These are phyloP conservation scores for Plenodomus lindquistii DNA, from an alignment of 2,329 filamentous ascomycete genomes.

Conservation along the genomic window DNA sequence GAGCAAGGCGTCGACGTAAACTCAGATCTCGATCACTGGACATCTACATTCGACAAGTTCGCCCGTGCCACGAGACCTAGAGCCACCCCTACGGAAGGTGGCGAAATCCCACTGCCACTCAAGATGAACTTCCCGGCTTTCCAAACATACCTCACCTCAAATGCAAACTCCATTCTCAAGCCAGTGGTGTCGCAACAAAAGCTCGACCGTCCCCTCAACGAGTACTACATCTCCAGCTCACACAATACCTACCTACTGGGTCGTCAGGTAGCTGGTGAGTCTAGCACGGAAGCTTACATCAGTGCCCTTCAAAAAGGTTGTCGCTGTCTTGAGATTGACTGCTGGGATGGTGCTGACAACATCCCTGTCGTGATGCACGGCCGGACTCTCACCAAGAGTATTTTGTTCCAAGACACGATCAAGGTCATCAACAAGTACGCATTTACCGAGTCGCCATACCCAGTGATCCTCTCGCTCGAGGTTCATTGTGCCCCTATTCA, in stretches of 20 bases:
- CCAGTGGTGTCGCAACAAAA: constrained; percentile 63
- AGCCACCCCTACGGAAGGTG: constrained; percentile 48
- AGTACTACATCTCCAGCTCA: constrained; percentile 97
- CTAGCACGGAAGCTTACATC: constrained; percentile 95
- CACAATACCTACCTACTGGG: constrained; percentile 97
- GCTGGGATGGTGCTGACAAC: constrained; percentile 91
- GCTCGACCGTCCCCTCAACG: constrained; percentile 84
- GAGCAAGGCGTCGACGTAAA: constrained; percentile 78
- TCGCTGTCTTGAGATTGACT: constrained; percentile 95
- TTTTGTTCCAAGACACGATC: constrained; percentile 90
- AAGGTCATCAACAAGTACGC: constrained; percentile 93
- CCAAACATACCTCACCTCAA: constrained; percentile 55
- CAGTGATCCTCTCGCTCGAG: constrained; percentile 92
- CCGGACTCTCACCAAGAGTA: constrained; percentile 82
- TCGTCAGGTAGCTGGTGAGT: constrained; percentile 84
- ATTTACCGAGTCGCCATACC: constrained; percentile 83
- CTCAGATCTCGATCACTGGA: constrained; percentile 67
- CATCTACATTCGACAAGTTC: constrained; percentile 71
- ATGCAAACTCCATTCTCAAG: constrained; percentile 67
- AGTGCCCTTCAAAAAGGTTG: constrained; percentile 84
- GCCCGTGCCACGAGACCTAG: constrained; percentile 47
- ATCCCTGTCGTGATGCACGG: constrained; percentile 91
- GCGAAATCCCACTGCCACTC: constrained; percentile 48
- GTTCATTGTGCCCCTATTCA: constrained; percentile 87
- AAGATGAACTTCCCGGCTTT: constrained; percentile 80